These are phyloP conservation scores for Piper betle DNA, from an alignment of 164 flowering plant genomes.

Conservation along the genomic window DNA sequence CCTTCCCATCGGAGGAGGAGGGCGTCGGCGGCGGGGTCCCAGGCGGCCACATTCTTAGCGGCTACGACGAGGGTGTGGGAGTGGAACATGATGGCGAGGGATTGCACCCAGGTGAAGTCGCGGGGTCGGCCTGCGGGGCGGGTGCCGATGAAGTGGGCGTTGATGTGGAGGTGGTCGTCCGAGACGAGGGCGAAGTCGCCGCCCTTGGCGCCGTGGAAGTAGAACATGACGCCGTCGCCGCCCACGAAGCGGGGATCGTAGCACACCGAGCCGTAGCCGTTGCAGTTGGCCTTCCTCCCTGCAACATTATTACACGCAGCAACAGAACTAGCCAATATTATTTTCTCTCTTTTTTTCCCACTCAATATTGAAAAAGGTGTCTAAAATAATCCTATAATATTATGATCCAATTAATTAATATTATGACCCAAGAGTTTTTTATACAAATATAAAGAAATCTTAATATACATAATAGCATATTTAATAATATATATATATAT, in stretches of 20 bases:
- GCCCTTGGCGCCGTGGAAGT: conserved; percentile 63
- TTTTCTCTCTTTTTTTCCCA: no score
- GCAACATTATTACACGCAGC: conserved; percentile 4
- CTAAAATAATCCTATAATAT: no score
- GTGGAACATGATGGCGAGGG: conserved; percentile 53
- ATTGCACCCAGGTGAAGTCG: conserved; percentile 74
- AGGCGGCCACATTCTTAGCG: conserved; percentile 38
- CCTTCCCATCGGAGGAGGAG: conserved; percentile 43
- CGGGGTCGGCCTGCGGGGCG: conserved; percentile 45
- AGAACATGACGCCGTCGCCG: conserved; percentile 71
- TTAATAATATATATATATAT: no score
- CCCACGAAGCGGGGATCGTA: conserved; percentile 63
- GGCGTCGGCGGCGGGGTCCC: conserved; percentile 49
- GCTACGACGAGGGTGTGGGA: conserved; percentile 40
- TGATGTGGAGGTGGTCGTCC: conserved; percentile 42
- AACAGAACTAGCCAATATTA: neutral
- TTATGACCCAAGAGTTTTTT: no score
- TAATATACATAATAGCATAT: no score
- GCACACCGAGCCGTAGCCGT: conserved; percentile 55
- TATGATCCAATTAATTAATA: no score
- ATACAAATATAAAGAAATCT: no score
- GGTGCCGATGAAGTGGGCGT: conserved; percentile 56
- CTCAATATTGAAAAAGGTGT: no score
- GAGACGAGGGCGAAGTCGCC: conserved; percentile 58
- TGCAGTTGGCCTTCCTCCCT: conserved; percentile 42